Conservation (phyloP, 2,329 filamentous ascomycete genomes). For the Ustilaginoidea virens region DNA sequence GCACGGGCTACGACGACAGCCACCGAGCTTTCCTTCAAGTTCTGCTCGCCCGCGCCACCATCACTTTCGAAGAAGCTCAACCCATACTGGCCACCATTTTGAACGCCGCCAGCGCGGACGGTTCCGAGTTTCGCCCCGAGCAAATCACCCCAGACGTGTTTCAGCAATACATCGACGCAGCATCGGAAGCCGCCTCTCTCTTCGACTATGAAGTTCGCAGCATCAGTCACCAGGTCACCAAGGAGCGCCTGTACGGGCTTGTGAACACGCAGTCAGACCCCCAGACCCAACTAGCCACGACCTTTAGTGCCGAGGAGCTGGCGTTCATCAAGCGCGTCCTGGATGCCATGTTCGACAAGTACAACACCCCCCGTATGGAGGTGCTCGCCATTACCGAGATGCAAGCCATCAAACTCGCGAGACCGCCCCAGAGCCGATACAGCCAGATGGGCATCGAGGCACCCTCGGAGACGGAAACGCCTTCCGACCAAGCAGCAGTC, state of each 20-base stretch:
- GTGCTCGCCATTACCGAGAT: slow-evolving; percentile 68
- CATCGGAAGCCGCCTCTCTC: slow-evolving; percentile 56
- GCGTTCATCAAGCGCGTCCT: slow-evolving; percentile 77
- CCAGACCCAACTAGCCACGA: slow-evolving; percentile 75
- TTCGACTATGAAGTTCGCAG: slow-evolving; percentile 83
- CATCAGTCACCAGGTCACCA: slow-evolving; percentile 50
- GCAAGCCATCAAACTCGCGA: slow-evolving; percentile 58
- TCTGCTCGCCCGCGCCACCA: slow-evolving; percentile 60
- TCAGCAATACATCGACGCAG: slow-evolving; percentile 48
- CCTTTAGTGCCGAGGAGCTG: slow-evolving; percentile 68
- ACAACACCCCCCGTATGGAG: slow-evolving; percentile 69
- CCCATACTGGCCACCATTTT: slow-evolving; percentile 64
- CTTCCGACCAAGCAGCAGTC: neutral
- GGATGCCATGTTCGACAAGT: slow-evolving; percentile 80
- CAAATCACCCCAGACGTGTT: slow-evolving; percentile 58
- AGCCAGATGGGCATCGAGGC: slow-evolving; percentile 17
- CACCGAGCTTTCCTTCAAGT: slow-evolving; percentile 87
- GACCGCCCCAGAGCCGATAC: slow-evolving; percentile 26
- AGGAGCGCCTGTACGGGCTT: slow-evolving; percentile 60
- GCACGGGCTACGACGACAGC: slow-evolving; percentile 34
- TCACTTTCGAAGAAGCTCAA: slow-evolving; percentile 61
- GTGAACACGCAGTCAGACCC: slow-evolving; percentile 80
- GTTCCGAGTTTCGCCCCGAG: slow-evolving; percentile 30
- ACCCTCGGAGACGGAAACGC: slow-evolving; percentile 16
- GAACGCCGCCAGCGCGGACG: slow-evolving; percentile 30